phyloP scores from a whole-genome alignment of 257 asterid species.

The Solanum ahanhuiri region DNA sequence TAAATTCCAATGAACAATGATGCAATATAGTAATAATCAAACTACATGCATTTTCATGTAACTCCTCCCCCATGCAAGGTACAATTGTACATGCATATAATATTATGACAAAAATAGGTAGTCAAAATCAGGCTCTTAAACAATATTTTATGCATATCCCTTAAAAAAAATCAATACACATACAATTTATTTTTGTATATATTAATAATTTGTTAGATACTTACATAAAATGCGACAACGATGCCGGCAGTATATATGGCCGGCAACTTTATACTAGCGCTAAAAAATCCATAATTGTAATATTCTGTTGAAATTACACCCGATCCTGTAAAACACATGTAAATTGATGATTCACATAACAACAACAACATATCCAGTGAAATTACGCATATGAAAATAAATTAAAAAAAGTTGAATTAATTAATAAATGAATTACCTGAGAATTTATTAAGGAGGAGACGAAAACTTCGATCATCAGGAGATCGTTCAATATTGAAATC shows the following conservation, averaged over 20 bases:
- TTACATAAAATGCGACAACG: constrained; percentile 84
- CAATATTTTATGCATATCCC: not conserved
- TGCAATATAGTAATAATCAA: not conserved
- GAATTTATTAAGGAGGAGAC: constrained; percentile 66
- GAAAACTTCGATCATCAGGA: constrained; percentile 37
- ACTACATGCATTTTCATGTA: not conserved
- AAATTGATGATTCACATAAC: not conserved
- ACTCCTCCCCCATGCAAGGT: not conserved
- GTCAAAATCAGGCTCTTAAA: not conserved
- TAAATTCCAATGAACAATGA: not conserved
- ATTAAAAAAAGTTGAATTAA: not conserved
- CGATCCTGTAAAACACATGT: constrained; percentile 39
- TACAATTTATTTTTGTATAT: not conserved
- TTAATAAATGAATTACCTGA: constrained; percentile 35
- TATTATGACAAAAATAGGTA: not conserved
- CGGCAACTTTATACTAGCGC: constrained; percentile 85
- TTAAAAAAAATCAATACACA: no score
- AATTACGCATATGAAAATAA: no score
- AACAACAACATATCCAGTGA: fast-evolving
- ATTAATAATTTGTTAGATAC: not conserved
- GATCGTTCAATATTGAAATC: constrained; percentile 62
- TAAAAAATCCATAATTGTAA: constrained; percentile 83
- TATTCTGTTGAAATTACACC: constrained; percentile 80
- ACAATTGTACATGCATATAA: not conserved
- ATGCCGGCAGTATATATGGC: constrained; percentile 70